These are phyloP conservation scores for Lipomyces yamadae DNA, from an alignment of 805 yeast species.

Conservation along the genomic window DNA sequence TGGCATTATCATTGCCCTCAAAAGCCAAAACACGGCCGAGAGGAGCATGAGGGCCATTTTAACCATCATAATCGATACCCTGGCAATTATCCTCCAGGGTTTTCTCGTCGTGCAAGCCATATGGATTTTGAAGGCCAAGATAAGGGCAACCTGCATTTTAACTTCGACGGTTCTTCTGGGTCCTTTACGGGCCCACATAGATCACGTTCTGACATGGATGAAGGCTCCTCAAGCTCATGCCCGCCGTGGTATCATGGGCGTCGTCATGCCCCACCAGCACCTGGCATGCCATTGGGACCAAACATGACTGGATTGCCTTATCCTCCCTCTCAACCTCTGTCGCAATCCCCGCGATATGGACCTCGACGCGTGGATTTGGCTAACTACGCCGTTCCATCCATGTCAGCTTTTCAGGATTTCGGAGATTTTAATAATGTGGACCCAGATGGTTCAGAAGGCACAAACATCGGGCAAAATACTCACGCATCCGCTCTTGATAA, in stretches of 20 bases:
- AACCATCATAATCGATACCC: background rate
- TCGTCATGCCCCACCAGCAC: background rate
- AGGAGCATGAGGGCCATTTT: background rate
- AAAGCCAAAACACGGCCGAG: background rate
- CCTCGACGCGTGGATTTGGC: background rate
- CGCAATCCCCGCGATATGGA: background rate
- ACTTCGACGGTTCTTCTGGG: background rate
- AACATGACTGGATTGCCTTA: background rate
- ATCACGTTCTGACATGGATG: background rate
- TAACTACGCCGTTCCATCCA: slow-evolving; percentile 1
- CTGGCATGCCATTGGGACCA: background rate
- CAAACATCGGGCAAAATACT: background rate
- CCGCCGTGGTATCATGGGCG: background rate
- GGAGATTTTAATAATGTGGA: background rate
- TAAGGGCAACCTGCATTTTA: background rate
- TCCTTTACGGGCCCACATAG: background rate
- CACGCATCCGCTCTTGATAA: background rate
- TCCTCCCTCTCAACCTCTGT: background rate
- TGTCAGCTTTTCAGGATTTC: slow-evolving; percentile 2
- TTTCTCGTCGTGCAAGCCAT: background rate
- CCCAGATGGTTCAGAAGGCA: background rate
- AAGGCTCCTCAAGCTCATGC: background rate
- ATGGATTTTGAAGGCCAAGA: background rate
- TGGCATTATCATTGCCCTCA: background rate
- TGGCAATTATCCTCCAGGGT: background rate